Percentiles rank a stretch among this genome's conserved stretches.
These are phyloP conservation scores for Pseudogymnoascus sp. DNA, from an alignment of 2,329 filamentous ascomycete species.

Conservation along the genomic window DNA sequence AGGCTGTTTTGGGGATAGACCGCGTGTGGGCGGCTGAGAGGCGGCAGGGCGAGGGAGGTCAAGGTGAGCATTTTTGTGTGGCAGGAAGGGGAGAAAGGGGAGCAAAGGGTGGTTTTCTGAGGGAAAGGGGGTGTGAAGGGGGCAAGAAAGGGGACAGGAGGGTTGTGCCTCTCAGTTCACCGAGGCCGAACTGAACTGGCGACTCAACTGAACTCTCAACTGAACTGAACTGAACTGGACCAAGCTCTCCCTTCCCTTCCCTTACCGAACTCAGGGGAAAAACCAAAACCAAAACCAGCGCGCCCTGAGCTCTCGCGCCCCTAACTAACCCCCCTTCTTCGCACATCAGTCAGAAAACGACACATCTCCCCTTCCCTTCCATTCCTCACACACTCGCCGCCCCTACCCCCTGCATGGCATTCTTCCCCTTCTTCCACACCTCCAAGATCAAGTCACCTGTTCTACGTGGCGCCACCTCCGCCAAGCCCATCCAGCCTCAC, in stretches of 20 bases:
- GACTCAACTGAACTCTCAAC: neutral
- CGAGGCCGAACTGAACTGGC: neutral
- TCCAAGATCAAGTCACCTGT: neutral
- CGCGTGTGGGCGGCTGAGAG: neutral
- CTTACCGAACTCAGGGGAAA: neutral
- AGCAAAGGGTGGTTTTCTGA: neutral
- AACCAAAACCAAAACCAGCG: neutral
- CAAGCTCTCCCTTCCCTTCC: neutral
- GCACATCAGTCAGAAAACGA: neutral
- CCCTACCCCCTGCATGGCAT: neutral
- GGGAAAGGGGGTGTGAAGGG: neutral
- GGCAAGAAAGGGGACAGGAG: neutral
- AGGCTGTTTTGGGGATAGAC: neutral
- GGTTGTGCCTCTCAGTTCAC: neutral
- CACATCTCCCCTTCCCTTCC: neutral
- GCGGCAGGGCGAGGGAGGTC: neutral
- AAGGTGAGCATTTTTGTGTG: neutral
- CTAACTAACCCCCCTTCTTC: neutral
- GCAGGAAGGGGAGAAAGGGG: neutral
- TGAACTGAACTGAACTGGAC: neutral
- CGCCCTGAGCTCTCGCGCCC: neutral
- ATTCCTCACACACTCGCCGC: neutral
- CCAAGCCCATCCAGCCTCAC: neutral
- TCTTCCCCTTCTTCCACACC: neutral
- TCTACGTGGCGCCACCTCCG: no score